Base-by-base conservation (phyloP, 257 asterid genomes). In the Solanum sitiens region DNA sequence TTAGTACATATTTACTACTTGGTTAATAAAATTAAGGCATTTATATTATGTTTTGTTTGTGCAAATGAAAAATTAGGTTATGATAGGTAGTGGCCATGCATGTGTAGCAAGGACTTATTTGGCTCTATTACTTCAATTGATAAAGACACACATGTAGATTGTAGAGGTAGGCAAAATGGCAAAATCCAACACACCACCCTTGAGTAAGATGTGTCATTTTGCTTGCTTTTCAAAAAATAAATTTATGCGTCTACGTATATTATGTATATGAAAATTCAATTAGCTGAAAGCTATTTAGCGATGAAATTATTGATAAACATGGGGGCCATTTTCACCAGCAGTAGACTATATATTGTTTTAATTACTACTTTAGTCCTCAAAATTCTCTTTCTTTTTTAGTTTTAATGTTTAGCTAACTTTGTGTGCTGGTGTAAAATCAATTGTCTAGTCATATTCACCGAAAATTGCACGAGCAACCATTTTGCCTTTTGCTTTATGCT, bases 271-370 rank as follows among this genome's bases (percentile, higher is more conserved):
- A 53, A 53, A 53, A 53, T 18, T 53, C n/a, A 53, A 53, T 53
- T 53, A 53, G 63, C 63, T 6, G 0, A 1, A 53, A 53, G 63
- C 63, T 53, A 53, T 53, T 16, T 18, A 16, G n/a, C n/a, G n/a
- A 53, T 53, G 63, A 18, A 53, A 53, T 53, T 16, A 53, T 53
- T 53, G 10, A 53, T 53, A 53, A 53, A 86, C 83, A 75, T 88
- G 89, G 16, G 67, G 88, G 53, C 89, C 87, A 87, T 87, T 87
- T 20, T 75, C 86, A 87, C 85, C 45, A 18, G 44, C 45, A 72
- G 16, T 25, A 9, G 79, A 72, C 45, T 14, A 30, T 33, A 72
- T 35, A 35, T 72, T 63, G 87, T 16, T 67, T 84, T 67, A 27
- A 2, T 35, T 30, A 83, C 53, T 21, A 32, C 56, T 44, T 35